Evolutionary conservation across 2,329 filamentous ascomycete species (phyloP), one percentile per base, ranked within the genome.

Genomic region (Gnomoniopsis sp.): DNA sequence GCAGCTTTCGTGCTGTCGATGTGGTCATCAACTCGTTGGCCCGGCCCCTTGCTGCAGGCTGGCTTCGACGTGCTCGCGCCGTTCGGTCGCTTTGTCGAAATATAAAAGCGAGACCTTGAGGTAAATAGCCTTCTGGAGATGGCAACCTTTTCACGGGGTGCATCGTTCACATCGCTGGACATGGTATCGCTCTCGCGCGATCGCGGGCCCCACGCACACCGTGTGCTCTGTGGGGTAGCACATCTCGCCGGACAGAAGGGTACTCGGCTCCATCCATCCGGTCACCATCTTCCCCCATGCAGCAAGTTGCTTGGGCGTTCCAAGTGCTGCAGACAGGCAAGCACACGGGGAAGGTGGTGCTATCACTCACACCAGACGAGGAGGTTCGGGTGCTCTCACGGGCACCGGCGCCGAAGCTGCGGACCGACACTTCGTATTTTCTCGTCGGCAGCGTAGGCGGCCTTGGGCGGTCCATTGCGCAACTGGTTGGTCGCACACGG

Each of bases 281-380:
- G 41, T 68, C 10, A 62, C 66, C 58, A 6, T 47, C 44, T 53
- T 65, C 59, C 49, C 49, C 12, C 21, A 58, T 1, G 30, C 50
- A 6, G 49, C n/a, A 68, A 1, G 66, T 77, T 1, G 65, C 68
- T 3, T 64, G 71, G 0, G 74, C 74, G 0, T 76, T 80, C 58
- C 68, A 73, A 2, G 66, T 71, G n/a, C 72, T 80, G 1, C 58
- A 60, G 44, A 54, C 49, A 1, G 58, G 49, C 3, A 55, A 58
- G 19, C 49, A 60, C 2, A 23, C 23, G 1, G 56, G 56, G 0
- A 79, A 79, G 52, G 69, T 77, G 14, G 68, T 78, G n/a, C 55
- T 77, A 3, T 61, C 66, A 1, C 55, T 69, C 17, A 51, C 23
- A 7, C 56, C 61, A 3, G 63, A 65, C 6, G 53, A 58, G 1